Conservation (phyloP, 495 filamentous ascomycete species). For the Penicillium goetzii region DNA sequence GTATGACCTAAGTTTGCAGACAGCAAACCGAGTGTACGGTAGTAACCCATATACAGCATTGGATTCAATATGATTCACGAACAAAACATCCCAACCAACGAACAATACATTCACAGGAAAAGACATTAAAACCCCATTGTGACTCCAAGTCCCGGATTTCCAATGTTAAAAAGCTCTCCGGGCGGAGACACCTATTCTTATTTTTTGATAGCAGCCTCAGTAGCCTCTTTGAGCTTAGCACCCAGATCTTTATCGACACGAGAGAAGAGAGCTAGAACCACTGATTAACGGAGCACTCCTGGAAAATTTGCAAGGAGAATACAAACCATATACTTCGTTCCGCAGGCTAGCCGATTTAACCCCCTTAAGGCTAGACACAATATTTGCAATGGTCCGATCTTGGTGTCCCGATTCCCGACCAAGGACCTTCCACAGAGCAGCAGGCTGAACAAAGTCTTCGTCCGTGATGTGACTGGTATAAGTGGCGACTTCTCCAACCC, state of each 20-base stretch:
- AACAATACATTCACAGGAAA: too few species aligned
- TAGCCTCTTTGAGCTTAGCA: conserved; percentile 4
- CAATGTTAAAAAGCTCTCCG: neutral
- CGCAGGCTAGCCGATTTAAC: conserved; percentile 30
- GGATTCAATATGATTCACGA: too few species aligned
- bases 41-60: too few species aligned
- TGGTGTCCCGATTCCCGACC: conserved; percentile 61
- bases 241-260: conserved; percentile 17
- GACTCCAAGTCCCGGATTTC: neutral
- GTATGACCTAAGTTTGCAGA: too few species aligned
- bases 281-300: neutral
- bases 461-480: conserved; percentile 32
- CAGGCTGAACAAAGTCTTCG: conserved; percentile 29
- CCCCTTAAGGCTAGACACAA: conserved; percentile 41
- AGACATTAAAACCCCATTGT: too few species aligned
- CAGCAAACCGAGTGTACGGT: too few species aligned
- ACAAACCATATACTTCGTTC: conserved; percentile 32
- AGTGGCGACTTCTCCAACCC: conserved; percentile 47
- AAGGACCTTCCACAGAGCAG: conserved; percentile 50
- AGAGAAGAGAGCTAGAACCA: conserved; percentile 1
- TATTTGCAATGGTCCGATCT: conserved; percentile 60
- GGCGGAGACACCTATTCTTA: neutral
- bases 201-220: conserved; percentile 14
- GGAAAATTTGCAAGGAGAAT: neutral
- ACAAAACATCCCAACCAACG: too few species aligned